These are phyloP conservation scores for Phalaenopsis aphrodite DNA, from an alignment of 106 monocot species.

Conservation along the genomic window DNA sequence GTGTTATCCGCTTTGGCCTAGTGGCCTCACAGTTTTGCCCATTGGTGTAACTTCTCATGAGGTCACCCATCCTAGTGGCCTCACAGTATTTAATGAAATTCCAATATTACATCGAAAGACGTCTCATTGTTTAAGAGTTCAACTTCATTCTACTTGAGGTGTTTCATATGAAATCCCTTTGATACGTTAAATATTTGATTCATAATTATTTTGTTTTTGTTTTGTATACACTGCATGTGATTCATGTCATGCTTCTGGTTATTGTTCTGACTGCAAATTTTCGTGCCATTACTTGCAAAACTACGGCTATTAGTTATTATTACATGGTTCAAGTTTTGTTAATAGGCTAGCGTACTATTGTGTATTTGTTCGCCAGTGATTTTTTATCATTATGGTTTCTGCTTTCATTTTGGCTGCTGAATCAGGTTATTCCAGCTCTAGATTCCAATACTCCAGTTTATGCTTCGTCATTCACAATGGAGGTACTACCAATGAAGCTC, in stretches of 20 bases:
- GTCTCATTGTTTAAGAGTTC: no score
- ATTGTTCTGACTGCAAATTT: neutral
- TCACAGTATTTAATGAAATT: no score
- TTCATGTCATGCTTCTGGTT: neutral
- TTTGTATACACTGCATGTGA: neutral
- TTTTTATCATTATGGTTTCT: slow-evolving; percentile 5
- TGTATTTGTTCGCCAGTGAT: neutral
- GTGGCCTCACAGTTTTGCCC: no score
- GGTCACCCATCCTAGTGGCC: no score
- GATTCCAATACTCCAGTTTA: slow-evolving; percentile 83
- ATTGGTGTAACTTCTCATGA: no score
- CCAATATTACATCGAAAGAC: no score
- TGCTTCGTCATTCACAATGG: slow-evolving; percentile 97
- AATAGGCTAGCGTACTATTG: neutral
- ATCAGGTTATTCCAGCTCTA: slow-evolving; percentile 96
- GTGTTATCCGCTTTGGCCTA: no score
- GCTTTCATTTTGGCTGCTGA: slow-evolving; percentile 5
- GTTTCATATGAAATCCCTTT: neutral
- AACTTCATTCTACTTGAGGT: no score
- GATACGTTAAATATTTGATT: neutral
- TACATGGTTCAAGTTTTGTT: neutral
- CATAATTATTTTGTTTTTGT: neutral
- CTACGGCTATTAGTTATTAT: neutral
- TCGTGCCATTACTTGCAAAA: neutral
- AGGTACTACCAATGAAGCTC: slow-evolving; percentile 39